phyloP scores from a whole-genome alignment of 2,329 filamentous ascomycete genomes.

The Colletotrichum ledebouriae region DNA sequence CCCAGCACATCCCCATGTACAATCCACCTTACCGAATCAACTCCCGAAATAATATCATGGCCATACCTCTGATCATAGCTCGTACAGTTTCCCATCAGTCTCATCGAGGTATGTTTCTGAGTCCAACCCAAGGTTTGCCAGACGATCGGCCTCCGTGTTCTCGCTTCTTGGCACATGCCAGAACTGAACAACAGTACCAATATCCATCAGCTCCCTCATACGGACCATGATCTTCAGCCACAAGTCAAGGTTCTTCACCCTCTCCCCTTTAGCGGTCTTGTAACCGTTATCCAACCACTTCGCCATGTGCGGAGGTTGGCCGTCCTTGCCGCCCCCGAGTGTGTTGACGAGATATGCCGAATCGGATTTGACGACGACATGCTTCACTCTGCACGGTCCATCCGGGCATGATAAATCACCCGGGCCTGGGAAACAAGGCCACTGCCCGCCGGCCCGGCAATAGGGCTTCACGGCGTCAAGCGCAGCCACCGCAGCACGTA shows the following conservation, averaged over 20 bases:
- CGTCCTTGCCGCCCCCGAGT: neutral
- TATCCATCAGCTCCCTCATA: neutral
- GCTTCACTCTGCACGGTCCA: neutral
- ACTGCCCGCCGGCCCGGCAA: neutral
- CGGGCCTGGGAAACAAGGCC: neutral
- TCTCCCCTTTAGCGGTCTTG: neutral
- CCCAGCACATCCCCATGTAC: too few relatives aligned
- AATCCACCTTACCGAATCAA: too few relatives aligned
- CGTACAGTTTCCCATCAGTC: too few relatives aligned
- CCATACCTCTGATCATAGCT: too few relatives aligned
- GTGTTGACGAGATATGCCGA: neutral
- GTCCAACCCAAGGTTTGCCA: neutral
- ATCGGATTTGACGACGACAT: neutral
- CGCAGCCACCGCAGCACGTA: neutral
- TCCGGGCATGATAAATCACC: neutral
- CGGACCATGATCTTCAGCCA: neutral
- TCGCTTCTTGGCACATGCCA: constrained; percentile 1
- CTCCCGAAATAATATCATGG: too few relatives aligned
- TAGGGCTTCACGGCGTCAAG: neutral
- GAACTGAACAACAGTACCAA: neutral
- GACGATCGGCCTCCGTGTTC: neutral
- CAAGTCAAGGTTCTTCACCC: neutral
- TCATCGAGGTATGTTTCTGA: too few relatives aligned
- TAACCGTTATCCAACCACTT: neutral
- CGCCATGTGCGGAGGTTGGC: neutral